These are phyloP conservation scores for Talaromyces sp. DNA, from an alignment of 2,329 filamentous ascomycete genomes.

Conservation along the genomic window DNA sequence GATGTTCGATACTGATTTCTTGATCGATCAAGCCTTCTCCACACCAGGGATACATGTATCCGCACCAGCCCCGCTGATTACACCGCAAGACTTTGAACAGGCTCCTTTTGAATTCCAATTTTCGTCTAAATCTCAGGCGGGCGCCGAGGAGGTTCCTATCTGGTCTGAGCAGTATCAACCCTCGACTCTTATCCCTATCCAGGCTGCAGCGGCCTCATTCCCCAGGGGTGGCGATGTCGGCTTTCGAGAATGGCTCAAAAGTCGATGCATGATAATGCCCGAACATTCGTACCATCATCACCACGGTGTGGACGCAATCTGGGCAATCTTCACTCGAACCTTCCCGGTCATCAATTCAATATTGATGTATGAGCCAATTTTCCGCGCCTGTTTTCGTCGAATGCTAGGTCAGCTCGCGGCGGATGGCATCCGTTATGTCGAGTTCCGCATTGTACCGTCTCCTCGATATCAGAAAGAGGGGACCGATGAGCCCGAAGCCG, in stretches of 20 bases:
- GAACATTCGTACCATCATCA: slow-evolving; percentile 78
- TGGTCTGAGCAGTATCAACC: slow-evolving; percentile 69
- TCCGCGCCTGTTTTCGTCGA: slow-evolving; percentile 71
- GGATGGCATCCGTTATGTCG: slow-evolving; percentile 84
- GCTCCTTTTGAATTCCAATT: slow-evolving; percentile 66
- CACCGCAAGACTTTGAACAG: slow-evolving; percentile 55
- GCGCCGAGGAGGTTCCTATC: slow-evolving; percentile 54
- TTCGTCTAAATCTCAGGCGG: slow-evolving; percentile 49
- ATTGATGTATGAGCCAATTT: slow-evolving; percentile 89
- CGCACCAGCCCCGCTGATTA: slow-evolving; percentile 60
- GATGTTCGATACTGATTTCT: slow-evolving; percentile 83
- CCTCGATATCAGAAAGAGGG: slow-evolving; percentile 69
- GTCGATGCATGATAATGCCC: slow-evolving; percentile 70
- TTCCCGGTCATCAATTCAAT: slow-evolving; percentile 75
- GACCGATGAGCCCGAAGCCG: slow-evolving; percentile 65
- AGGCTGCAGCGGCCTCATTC: slow-evolving; percentile 70
- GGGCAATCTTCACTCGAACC: slow-evolving; percentile 76
- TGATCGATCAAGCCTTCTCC: slow-evolving; percentile 70
- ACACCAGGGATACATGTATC: slow-evolving; percentile 74
- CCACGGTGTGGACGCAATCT: slow-evolving; percentile 80
- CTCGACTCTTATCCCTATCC: slow-evolving; percentile 61
- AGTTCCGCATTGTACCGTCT: slow-evolving; percentile 76
- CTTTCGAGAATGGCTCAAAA: slow-evolving; percentile 77
- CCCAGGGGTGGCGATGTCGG: slow-evolving; percentile 70
- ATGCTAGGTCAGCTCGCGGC: slow-evolving; percentile 72